Percentiles rank a stretch among this genome's conserved stretches.
Evolutionary conservation across 169 alveolate species (phyloP).

Genomic region (Cryptosporidium muris): DNA sequence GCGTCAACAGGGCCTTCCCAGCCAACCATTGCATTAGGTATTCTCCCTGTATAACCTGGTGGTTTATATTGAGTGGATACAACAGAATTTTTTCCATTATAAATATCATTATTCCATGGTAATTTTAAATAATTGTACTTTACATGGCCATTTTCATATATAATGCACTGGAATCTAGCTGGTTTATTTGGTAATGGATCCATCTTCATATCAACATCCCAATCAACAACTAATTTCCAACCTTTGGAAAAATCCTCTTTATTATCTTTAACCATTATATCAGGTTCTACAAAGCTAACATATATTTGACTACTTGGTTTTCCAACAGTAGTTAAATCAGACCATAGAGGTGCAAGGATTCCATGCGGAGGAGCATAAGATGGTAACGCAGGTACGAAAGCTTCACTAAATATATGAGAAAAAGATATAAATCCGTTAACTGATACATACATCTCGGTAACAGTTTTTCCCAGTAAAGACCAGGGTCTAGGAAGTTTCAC

Average conservation of each 20-base stretch:
- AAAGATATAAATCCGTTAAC: slow-evolving; percentile 61
- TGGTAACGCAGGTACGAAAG: slow-evolving; percentile 62
- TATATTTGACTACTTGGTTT: background rate
- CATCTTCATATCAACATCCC: slow-evolving; percentile 43
- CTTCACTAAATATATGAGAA: slow-evolving; percentile 61
- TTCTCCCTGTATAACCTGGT: background rate
- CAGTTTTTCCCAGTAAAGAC: slow-evolving; percentile 41
- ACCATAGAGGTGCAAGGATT: slow-evolving; percentile 62
- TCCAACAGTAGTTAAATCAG: slow-evolving; percentile 60
- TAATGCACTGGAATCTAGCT: slow-evolving; percentile 54
- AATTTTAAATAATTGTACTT: slow-evolving; percentile 40
- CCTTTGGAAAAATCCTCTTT: slow-evolving; percentile 2
- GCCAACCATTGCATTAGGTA: slow-evolving; percentile 51
- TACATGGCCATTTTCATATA: slow-evolving; percentile 38
- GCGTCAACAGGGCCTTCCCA: slow-evolving; percentile 68
- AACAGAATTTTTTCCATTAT: background rate
- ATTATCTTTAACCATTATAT: background rate
- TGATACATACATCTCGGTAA: slow-evolving; percentile 42
- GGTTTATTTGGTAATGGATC: slow-evolving; percentile 29
- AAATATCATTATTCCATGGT: slow-evolving; percentile 41
- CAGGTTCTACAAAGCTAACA: slow-evolving; percentile 20
- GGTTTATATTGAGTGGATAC: background rate
- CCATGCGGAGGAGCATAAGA: slow-evolving; percentile 72
- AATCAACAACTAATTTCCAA: slow-evolving; percentile 52
- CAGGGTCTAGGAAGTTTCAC: slow-evolving; percentile 34